Evolutionary conservation across 148 eudicot genomes (phyloP), one percentile per base, ranked within the genome.

Genomic region (Rhododendron vialii): DNA sequence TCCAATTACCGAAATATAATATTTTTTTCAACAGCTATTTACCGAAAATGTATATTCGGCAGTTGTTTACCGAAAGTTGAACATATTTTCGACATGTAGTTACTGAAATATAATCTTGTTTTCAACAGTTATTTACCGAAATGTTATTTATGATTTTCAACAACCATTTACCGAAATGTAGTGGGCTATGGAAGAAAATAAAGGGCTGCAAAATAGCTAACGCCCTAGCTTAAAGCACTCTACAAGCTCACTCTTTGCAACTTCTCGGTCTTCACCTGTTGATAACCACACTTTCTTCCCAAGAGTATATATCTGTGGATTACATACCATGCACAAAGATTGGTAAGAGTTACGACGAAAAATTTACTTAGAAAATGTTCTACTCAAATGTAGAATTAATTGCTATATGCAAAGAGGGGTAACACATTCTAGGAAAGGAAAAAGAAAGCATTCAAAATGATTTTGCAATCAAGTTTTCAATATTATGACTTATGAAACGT

Each of bases 261-360:
- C 87, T 63, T 91, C 92, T 47, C 82, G 87, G 1, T 88, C 93
- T 63, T 87, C 91, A 0, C 90, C 92, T 55, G 86, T 90, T 0
- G 82, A 47, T 24, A n/a, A 9, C 55, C 18, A 47, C 13, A 47
- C 5, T 24, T 17, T n/a, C 51, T 3, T 43, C 80, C n/a, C 80
- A 77, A 41, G 80, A 5, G 14, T 43, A 43, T 41, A 22, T 8
- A 77, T 41, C 80, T 77, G 80, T 22, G 4, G 26, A 28, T n/a
- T 75, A 75, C 7, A 63, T 63, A 65, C 26, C 73, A 65, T 11
- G 20, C 33, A 30, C 18, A 33, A 33, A 73, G 7, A 7, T 12
- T 7, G 22, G 41, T 73, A 14, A 73, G 38, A n/a, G 33, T 65
- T 65, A 9, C 13, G 2, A 65, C 13, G 20, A 65, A 65, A 63